A percentile compares a stretch with the other conserved stretches of the same genome.
Conservation (phyloP, 2,329 filamentous ascomycete species). For the Cladosporium sp. region DNA sequence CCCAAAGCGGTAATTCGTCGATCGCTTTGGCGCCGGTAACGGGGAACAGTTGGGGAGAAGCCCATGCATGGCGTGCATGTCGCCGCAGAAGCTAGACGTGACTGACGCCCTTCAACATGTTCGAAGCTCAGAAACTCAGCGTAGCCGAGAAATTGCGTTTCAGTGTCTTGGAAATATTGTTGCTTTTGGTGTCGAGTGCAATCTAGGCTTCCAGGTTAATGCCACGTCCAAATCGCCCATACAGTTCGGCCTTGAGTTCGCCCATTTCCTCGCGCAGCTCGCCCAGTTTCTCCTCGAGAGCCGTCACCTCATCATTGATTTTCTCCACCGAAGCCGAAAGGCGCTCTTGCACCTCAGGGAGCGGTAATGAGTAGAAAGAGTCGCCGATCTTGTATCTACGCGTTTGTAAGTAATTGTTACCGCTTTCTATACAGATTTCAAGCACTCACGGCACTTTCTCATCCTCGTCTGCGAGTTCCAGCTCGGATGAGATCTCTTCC, state of each 20-base stretch:
- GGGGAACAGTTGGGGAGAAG: background rate
- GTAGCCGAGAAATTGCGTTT: no score
- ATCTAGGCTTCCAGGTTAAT: slow-evolving; percentile 88
- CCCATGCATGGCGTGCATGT: no score
- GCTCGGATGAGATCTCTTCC: slow-evolving; percentile 83
- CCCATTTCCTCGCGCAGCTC: slow-evolving; percentile 80
- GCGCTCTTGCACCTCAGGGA: slow-evolving; percentile 82
- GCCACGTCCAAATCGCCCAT: slow-evolving; percentile 89
- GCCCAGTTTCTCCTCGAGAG: slow-evolving; percentile 70
- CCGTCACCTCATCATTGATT: slow-evolving; percentile 71
- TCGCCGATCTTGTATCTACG: slow-evolving; percentile 92
- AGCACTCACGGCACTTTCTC: slow-evolving; percentile 76
- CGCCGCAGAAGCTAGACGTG: background rate
- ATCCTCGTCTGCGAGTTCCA: slow-evolving; percentile 94
- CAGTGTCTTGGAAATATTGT: background rate
- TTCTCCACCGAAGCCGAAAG: slow-evolving; percentile 65
- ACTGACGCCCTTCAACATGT: slow-evolving; percentile 7
- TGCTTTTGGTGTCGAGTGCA: background rate
- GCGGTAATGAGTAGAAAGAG: slow-evolving; percentile 81
- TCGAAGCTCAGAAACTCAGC: background rate
- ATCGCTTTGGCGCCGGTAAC: slow-evolving; percentile 7
- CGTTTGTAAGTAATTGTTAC: background rate
- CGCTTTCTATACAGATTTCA: background rate
- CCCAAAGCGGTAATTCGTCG: slow-evolving; percentile 6
- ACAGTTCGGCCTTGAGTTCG: slow-evolving; percentile 83